Evolutionary conservation across 306 rosid genomes (phyloP).

Genomic region (Glycine latifolia): DNA sequence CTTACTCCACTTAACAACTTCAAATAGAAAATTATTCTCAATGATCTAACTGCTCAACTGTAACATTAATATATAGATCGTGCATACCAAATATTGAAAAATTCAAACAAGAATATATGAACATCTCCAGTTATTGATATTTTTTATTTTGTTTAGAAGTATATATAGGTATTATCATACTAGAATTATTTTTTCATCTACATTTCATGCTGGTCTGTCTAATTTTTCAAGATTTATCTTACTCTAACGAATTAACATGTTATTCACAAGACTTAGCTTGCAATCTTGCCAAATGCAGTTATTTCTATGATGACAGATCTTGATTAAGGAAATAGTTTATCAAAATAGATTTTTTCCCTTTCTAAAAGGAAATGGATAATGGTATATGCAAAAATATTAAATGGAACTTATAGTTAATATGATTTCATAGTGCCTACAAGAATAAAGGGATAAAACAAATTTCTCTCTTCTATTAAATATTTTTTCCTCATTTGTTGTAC

Average conservation of each 20-base stretch:
- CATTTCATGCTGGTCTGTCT: not conserved
- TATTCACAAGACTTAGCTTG: not conserved
- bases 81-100: not conserved
- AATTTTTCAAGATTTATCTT: conserved; percentile 25
- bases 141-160: not conserved
- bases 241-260: not conserved
- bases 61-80: not conserved
- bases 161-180: not conserved
- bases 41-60: not conserved
- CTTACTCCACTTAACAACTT: not conserved
- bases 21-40: not conserved
- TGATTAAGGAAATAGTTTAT: not conserved
- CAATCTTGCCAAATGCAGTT: conserved; percentile 4
- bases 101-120: too few species aligned
- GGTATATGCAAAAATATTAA: not conserved
- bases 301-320: not conserved
- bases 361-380: not conserved
- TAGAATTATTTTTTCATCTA: conserved; percentile 15
- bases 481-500: not conserved
- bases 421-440: not conserved
- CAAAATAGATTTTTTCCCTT: not conserved
- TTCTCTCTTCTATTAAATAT: conserved; percentile 1
- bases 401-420: not conserved
- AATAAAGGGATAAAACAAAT: not conserved
- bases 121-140: not conserved